Conservation (phyloP, 768 basidiomycete species). For the Russula sp. region DNA sequence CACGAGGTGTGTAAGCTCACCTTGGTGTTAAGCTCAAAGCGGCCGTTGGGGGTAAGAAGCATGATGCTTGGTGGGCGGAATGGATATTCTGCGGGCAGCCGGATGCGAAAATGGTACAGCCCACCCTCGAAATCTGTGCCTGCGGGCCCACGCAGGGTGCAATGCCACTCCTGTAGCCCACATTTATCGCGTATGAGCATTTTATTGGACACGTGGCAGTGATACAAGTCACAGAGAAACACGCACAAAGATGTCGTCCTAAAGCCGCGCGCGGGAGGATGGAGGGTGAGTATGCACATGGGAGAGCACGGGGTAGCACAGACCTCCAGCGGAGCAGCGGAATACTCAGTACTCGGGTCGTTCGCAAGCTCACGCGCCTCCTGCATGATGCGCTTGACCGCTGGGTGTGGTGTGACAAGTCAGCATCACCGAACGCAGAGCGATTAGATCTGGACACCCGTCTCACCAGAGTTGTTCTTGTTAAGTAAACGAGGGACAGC, state of each 20-base stretch:
- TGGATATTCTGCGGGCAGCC: conserved; percentile 90
- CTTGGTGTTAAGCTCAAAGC: conserved; percentile 95
- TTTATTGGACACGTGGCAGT: background rate
- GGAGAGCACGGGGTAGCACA: conserved; percentile 8
- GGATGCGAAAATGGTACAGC: conserved; percentile 90
- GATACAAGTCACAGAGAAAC: background rate
- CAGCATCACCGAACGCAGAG: background rate
- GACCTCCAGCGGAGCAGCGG: conserved; percentile 75
- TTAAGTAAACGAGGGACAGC: conserved; percentile 43
- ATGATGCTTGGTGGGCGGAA: conserved; percentile 94
- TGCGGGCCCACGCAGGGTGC: conserved; percentile 83
- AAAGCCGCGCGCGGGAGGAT: background rate
- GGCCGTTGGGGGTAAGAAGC: conserved; percentile 94
- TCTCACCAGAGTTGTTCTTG: conserved; percentile 84
- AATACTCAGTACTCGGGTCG: conserved; percentile 81
- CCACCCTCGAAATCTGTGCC: conserved; percentile 93
- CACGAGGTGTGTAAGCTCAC: conserved; percentile 34
- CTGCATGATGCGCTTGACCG: conserved; percentile 95
- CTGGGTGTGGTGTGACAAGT: conserved; percentile 32
- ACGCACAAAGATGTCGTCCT: conserved; percentile 88
- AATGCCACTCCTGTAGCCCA: conserved; percentile 78
- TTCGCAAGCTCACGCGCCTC: conserved; percentile 85
- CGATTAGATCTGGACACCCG: background rate
- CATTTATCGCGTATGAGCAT: conserved; percentile 6
- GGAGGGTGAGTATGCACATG: conserved; percentile 2